phyloP scores from a whole-genome alignment of 2,329 filamentous ascomycete genomes.

The Trichoderma citrinoviride region DNA sequence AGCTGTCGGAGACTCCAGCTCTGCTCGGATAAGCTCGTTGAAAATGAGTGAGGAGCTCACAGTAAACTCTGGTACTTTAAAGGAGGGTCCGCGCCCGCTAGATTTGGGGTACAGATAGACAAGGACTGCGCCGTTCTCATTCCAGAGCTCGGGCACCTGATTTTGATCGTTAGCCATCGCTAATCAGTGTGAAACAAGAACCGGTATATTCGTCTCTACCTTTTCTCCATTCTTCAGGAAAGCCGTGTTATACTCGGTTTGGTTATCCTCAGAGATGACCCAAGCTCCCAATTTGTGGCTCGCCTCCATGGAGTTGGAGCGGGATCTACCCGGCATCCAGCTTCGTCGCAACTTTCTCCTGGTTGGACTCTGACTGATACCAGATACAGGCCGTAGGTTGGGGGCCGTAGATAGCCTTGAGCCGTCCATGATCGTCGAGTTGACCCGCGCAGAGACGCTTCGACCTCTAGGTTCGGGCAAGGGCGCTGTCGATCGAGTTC shows the following conservation, averaged over 20 bases:
- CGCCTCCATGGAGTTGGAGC: slow-evolving; percentile 47
- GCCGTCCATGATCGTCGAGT: slow-evolving; percentile 31
- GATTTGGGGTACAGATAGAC: slow-evolving; percentile 56
- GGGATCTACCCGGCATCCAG: slow-evolving; percentile 54
- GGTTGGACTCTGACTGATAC: slow-evolving; percentile 44
- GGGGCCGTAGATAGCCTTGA: slow-evolving; percentile 36
- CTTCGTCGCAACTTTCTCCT: slow-evolving; percentile 50
- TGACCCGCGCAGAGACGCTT: slow-evolving; percentile 49
- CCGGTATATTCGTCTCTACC: slow-evolving; percentile 34
- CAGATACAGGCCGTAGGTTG: slow-evolving; percentile 31
- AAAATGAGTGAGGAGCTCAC: slow-evolving; percentile 55
- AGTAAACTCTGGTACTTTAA: slow-evolving; percentile 56
- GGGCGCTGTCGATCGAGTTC: slow-evolving; percentile 34
- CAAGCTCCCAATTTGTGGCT: slow-evolving; percentile 43
- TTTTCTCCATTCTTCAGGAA: slow-evolving; percentile 55
- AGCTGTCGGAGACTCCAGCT: slow-evolving; percentile 36
- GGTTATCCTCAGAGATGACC: slow-evolving; percentile 53
- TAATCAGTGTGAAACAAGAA: neutral
- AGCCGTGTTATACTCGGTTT: slow-evolving; percentile 55
- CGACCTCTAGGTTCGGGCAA: slow-evolving; percentile 42
- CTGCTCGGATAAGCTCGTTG: slow-evolving; percentile 50
- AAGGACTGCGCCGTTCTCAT: slow-evolving; percentile 55
- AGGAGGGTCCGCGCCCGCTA: slow-evolving; percentile 54
- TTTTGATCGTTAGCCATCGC: neutral
- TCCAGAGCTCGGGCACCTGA: slow-evolving; percentile 65